phyloP scores from a whole-genome alignment of 441 rosid genomes.

The Rhodomyrtus psidioides region DNA sequence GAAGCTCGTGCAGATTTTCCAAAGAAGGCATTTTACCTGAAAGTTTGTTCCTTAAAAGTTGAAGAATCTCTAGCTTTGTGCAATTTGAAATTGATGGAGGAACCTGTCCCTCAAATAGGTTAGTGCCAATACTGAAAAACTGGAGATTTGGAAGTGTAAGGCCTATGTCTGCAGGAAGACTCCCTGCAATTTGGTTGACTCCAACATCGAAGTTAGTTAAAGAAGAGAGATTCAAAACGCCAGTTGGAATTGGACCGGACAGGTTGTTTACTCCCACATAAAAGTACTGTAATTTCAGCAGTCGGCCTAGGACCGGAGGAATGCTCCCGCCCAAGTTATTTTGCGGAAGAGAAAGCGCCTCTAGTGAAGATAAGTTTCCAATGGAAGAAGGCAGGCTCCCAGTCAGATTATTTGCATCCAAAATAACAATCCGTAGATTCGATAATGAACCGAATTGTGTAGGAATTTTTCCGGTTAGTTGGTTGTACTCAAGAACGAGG shows the following conservation, averaged over 20 bases:
- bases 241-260: not conserved
- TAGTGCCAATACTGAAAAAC: not conserved
- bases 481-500: rapidly evolving
- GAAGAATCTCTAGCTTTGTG: not conserved
- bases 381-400: not conserved
- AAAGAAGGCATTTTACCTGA: constrained; percentile 1
- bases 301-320: not conserved
- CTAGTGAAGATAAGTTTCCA: not conserved
- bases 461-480: not conserved
- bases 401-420: not conserved
- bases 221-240: not conserved
- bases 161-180: constrained; percentile 1
- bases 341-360: rapidly evolving
- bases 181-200: not conserved
- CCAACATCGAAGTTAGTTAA: rapidly evolving
- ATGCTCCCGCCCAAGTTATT: not conserved
- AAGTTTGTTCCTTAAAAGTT: not conserved
- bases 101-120: not conserved
- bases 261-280: not conserved
- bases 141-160: constrained; percentile 2
- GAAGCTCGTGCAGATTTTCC: not conserved
- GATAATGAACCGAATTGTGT: not conserved
- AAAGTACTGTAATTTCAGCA: not conserved
- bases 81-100: constrained; percentile 9
- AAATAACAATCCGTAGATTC: rapidly evolving